A percentile compares a stretch with the other conserved stretches of the same genome.
phyloP scores from a whole-genome alignment of 352 stramenopile genomes.

The Phytopythium aichiense region DNA sequence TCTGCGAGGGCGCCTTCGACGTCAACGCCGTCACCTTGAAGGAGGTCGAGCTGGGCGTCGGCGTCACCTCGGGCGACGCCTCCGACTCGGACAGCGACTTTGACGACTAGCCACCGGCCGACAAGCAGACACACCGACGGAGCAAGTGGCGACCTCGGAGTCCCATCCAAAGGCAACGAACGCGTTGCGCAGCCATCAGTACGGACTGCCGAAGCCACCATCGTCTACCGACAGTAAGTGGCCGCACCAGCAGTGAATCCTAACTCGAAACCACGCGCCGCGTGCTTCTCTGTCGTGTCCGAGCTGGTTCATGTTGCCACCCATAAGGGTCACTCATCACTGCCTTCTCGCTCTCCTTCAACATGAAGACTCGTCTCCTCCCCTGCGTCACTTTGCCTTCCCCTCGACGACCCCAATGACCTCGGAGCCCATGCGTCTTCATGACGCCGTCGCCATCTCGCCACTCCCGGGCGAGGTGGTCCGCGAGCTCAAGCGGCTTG shows the following conservation, averaged over 20 bases:
- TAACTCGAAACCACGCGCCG: no score
- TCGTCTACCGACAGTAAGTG: no score
- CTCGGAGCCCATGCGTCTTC: constrained; percentile 65
- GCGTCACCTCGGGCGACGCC: constrained; percentile 43
- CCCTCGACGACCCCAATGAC: constrained; percentile 76
- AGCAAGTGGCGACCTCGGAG: no score
- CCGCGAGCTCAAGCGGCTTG: constrained; percentile 79
- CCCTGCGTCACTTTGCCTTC: neutral
- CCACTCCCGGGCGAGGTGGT: constrained; percentile 42
- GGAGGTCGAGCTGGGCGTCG: constrained; percentile 65
- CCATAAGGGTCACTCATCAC: neutral
- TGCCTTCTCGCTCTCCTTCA: neutral
- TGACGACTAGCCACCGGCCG: constrained; percentile 29
- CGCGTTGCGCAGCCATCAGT: no score
- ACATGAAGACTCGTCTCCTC: neutral
- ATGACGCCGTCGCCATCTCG: constrained; percentile 72
- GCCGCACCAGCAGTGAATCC: no score
- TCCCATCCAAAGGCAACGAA: no score
- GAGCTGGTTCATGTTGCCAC: neutral
- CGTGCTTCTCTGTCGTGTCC: no score
- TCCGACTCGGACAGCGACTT: constrained; percentile 88
- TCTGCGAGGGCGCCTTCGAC: constrained; percentile 77
- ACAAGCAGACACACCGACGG: no score
- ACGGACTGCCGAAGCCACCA: no score
- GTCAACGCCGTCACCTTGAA: constrained; percentile 74